Base-by-base conservation (phyloP, 106 monocot genomes). In the Amphibolis antarctica region DNA sequence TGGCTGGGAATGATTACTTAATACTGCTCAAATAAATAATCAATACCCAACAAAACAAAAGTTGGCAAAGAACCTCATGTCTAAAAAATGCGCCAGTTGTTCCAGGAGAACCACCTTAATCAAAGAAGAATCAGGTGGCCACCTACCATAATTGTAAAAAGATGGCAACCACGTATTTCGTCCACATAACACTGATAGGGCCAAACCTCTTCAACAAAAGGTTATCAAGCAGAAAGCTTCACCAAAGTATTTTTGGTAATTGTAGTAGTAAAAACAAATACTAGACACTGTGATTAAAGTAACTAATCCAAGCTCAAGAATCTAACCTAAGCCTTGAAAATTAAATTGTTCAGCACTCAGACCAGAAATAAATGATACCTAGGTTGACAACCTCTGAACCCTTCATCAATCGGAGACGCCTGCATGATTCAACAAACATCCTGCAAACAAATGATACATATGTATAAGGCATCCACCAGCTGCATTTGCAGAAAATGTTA, bases 371-470 rank as follows among this genome's bases (percentile, higher is more conserved):
- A 63, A 31, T 11, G 11, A 67, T 76, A 92, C 92, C 84, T 78
- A 92, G 55, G 71, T 88, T 85, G 56, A 84, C 76, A 64, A 81
- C 88, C 72, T 88, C 92, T n/a, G 92, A 92, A 64, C 88, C 80
- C 55, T 88, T 92, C 92, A 92, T 88, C 69, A 92, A 28, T 17
- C 92, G 84, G 17, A 92, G 74, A 13, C 92, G 84, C 75, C 85
- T 82, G 82, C 87, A 92, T 10, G 85, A 82, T 59, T 73, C 80
- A 49, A 92, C 74, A 78, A 92, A 92, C 66, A 66, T 66, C 36
- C 53, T 66, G 52, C 29, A 54, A 20, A 6, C 1, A 9, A 21
- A 20, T 21, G 21, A 54, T 12, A 19, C 12, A 42, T 28, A 36
- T 0, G 15, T 31, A 19, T 43, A 29, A 60, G 36, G 42, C 5